These are phyloP conservation scores for Kwoniella europaea DNA, from an alignment of 768 basidiomycete species.

Conservation along the genomic window DNA sequence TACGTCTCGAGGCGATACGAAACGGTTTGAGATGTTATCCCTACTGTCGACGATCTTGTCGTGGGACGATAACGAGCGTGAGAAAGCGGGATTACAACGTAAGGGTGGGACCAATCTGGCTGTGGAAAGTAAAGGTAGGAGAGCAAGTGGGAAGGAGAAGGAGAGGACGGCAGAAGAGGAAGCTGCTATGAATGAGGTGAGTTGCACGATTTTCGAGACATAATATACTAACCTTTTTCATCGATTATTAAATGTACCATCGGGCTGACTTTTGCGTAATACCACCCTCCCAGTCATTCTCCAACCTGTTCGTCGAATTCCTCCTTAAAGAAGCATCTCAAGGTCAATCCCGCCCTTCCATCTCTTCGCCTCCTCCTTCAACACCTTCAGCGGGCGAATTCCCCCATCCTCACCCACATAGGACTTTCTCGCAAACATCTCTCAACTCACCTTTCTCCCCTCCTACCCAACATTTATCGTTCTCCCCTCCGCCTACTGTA, in stretches of 20 bases:
- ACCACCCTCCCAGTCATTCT: slow-evolving; percentile 65
- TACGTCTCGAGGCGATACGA: slow-evolving; percentile 87
- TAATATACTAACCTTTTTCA: no score
- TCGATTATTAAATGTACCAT: no score
- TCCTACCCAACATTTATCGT: neutral
- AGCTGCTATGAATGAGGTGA: slow-evolving; percentile 57
- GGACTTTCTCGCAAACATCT: slow-evolving; percentile 5
- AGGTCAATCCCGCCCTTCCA: slow-evolving; percentile 53
- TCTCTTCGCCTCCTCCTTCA: slow-evolving; percentile 6
- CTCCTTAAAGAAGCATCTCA: slow-evolving; percentile 84
- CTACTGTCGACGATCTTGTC: slow-evolving; percentile 86
- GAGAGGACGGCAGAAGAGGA: slow-evolving; percentile 69
- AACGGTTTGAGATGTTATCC: slow-evolving; percentile 94
- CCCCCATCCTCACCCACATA: slow-evolving; percentile 4
- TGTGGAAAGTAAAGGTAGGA: slow-evolving; percentile 58
- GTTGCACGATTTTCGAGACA: neutral
- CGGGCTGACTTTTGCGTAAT: neutral
- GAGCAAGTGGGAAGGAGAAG: slow-evolving; percentile 60
- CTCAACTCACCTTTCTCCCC: slow-evolving; percentile 32
- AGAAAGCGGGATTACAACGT: slow-evolving; percentile 84
- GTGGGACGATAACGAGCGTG: slow-evolving; percentile 89
- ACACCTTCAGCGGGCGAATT: slow-evolving; percentile 6
- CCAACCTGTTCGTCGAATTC: slow-evolving; percentile 96
- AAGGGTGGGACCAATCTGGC: slow-evolving; percentile 48
- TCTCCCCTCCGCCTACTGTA: slow-evolving; percentile 16